Evolutionary conservation across 169 alveolate genomes (phyloP), one percentile per base, ranked within the genome.

Genomic region (Babesia bovis): DNA sequence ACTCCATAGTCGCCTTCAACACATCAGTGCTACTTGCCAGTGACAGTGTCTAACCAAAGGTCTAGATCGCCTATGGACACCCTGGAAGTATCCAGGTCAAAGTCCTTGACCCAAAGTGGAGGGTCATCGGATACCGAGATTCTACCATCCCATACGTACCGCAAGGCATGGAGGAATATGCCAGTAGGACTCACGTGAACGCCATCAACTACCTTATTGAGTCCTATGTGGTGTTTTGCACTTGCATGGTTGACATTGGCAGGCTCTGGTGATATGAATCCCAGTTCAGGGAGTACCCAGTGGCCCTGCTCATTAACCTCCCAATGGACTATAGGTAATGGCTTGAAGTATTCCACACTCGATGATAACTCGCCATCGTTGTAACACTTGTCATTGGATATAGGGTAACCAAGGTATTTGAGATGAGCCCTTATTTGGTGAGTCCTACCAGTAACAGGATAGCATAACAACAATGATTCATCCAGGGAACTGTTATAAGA

Each of bases 351-450:
- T 5, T 41, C 53, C 65, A 58, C 65, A 41, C 86, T 73, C 33
- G 72, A 85, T 28, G 74, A 44, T 21, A 66, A 79, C 26, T 67
- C 57, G 5, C 61, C 79, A 32, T 81, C 67, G 35, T 84, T 84
- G 68, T 88, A 88, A 33, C 83, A 73, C 7, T 68, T 15, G 68
- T 88, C 93, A 52, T 88, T 88, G 4, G 93, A 88, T 60, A 97
- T 96, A 13, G 99, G 98, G 69, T 85, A 92, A 0, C 98, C 98
- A 30, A 97, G 61, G 70, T 74, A 76, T 56, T 90, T 82, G 41
- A 95, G 86, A 88, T 97, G 99, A n/a, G 97, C 98, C 78, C 99
- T 89, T 17, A 97, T 97, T 85, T 97, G 97, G 77, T 97, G 99
- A 4, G 99, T 97, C 59, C 98, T 87, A 42, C 99, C 99, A 0